Base-by-base conservation (phyloP, 1,284 basidiomycete species). In the Austroboletus niveus region DNA sequence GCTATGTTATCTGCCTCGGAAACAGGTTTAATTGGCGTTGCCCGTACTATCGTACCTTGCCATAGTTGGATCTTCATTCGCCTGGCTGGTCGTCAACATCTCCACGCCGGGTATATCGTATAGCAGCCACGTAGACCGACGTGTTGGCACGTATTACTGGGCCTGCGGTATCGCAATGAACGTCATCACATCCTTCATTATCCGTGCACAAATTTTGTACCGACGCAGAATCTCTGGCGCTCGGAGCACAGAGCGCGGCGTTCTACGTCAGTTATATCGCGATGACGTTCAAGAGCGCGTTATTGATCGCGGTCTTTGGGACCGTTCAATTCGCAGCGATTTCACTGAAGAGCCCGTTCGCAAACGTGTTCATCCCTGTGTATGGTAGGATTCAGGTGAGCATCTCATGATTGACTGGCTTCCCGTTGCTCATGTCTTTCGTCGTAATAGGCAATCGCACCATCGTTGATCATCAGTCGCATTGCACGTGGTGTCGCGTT, bases 261-360 rank as follows among this genome's bases (percentile, higher is more conserved):
- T 61, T 62, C 17, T 63, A 63, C 36, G 41, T 62, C 22, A 27
- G 43, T 5, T 65, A 51, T 11, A 64, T 65, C 59, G 46, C 59
- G 2, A 61, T 62, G 61, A 62, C 59, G 15, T 57, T 64, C 34
- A 61, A 65, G 52, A 65, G 60, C 43, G 60, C 60, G 0, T 0
- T 47, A 42, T 34, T 65, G 29, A 63, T 64, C 27, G 53, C 59
- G 0, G 38, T 24, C 17, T 65, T 54, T 8, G 56, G 30, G 10
- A 32, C 61, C 24, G 9, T 57, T 0, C 41, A 53, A 0, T 9
- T 65, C 30, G 34, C 54, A 1, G 47, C 54, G 15, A 61, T 65
- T n/a, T n/a, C 29, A 32, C 6, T 49, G 10, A 57, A 62, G 39
- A 62, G 56, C 12, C 61, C 57, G 11, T 45, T 57, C 39, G 53